Evolutionary conservation across 176 grass and related monocot genomes (phyloP), one percentile per base, ranked within the genome.

Genomic region (Rhynchospora breviuscula): DNA sequence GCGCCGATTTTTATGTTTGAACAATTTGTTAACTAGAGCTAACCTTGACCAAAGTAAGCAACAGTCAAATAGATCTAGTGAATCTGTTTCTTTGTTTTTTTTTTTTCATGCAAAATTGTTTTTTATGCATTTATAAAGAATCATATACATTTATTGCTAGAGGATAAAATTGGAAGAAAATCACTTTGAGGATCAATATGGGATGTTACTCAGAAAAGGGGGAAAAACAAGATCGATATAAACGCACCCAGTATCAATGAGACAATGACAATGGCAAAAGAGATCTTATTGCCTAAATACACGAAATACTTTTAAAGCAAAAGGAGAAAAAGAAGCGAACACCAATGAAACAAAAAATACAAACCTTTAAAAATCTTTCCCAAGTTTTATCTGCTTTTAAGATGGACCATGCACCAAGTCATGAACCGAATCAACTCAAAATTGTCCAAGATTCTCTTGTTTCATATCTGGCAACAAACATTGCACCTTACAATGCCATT

Each of bases 401-500:
- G 12, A 67, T 40, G 5, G 33, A 40, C 64, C 64, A 14, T 40
- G 10, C 64, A 67, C 26, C 64, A 69, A 69, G 0, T 14, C 9
- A 8, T 69, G 14, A 43, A 69, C 66, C 13, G 3, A 70, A 10
- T 45, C 13, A 70, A 70, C 15, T 6, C 78, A 60, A 60, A 63
- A 62, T 45, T 3, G 25, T 79, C 57, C 57, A 19, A 57, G 54
- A 40, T 57, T 57, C 13, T 57, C 53, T 57, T 72, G 68, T 19
- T 65, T 64, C 59, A 81, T 81, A 57, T 62, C 62, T 76, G 87
- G 81, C 90, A 91, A 78, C 95, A 98, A 46, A 70, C 53, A 59
- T 92, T 89, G 54, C 95, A 98, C 86, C 90, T 93, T 12, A 95
- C 89, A 79, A 98, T 90, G 78, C 95, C 95, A 62, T 98, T 98